These are phyloP conservation scores for Paramecium primaurelia DNA, from an alignment of 73 alveolate species.

Conservation along the genomic window DNA sequence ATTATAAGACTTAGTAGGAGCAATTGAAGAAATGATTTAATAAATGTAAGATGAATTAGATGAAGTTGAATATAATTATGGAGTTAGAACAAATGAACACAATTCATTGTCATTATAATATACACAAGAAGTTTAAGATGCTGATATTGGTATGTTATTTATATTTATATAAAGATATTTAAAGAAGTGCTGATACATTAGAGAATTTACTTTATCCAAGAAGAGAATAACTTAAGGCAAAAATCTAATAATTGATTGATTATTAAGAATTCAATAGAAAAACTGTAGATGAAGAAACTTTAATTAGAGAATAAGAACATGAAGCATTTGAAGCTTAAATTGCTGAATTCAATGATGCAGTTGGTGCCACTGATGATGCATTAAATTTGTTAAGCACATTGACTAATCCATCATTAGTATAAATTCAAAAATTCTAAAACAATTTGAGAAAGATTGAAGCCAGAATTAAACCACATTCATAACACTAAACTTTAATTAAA, in stretches of 20 bases:
- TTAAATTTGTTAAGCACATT: not conserved
- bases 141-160: slow-evolving; percentile 2
- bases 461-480: slow-evolving; percentile 39
- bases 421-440: slow-evolving; percentile 18
- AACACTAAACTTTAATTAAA: slow-evolving; percentile 5
- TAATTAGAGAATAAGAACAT: slow-evolving; percentile 22
- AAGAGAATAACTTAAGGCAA: slow-evolving; percentile 7
- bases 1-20: slow-evolving; percentile 21
- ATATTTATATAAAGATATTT: not conserved
- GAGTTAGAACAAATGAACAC: slow-evolving; percentile 42
- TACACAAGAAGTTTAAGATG: slow-evolving; percentile 8
- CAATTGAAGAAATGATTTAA: slow-evolving; percentile 45
- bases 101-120: not conserved
- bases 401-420: slow-evolving; percentile 43
- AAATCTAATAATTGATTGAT: not conserved
- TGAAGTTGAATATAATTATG: slow-evolving; percentile 23
- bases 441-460: slow-evolving; percentile 46
- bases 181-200: slow-evolving; percentile 18
- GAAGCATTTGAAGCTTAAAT: slow-evolving; percentile 43
- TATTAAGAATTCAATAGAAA: slow-evolving; percentile 39
- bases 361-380: slow-evolving; percentile 40
- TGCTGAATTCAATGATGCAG: slow-evolving; percentile 37
- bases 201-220: slow-evolving; percentile 37
- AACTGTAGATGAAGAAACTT: not conserved
- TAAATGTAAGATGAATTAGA: slow-evolving; percentile 40